Conservation (phyloP, 2,329 filamentous ascomycete genomes). For the Aspergillus sp. region DNA sequence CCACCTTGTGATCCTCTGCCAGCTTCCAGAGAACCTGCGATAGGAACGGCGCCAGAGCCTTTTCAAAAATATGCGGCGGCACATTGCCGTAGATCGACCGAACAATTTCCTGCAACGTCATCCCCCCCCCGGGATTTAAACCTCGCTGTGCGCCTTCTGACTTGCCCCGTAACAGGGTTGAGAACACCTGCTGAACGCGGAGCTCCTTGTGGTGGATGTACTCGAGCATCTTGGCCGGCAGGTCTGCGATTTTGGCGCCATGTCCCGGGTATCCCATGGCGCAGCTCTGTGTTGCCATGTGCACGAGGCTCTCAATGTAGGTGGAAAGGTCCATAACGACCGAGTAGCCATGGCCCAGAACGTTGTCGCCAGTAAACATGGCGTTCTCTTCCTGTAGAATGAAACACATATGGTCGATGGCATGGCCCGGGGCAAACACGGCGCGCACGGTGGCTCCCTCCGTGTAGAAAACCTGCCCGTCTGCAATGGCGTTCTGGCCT, state of each 20-base stretch:
- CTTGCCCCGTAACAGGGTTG: background rate
- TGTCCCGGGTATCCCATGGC: slow-evolving; percentile 47
- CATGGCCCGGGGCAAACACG: slow-evolving; percentile 64
- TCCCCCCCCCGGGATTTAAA: background rate
- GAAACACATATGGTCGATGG: slow-evolving; percentile 74
- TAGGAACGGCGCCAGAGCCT: no score
- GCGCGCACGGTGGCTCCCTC: slow-evolving; percentile 43
- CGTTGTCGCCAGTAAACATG: slow-evolving; percentile 79
- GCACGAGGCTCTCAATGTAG: slow-evolving; percentile 37
- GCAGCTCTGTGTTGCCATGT: slow-evolving; percentile 38
- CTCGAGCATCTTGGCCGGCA: background rate
- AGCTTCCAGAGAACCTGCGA: no score
- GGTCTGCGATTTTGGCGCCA: slow-evolving; percentile 36
- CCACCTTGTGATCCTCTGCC: no score
- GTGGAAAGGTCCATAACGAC: slow-evolving; percentile 41
- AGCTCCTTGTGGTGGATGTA: slow-evolving; percentile 6
- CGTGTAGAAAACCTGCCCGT: slow-evolving; percentile 10
- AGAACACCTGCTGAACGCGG: background rate
- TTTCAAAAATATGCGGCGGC: no score
- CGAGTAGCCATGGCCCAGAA: slow-evolving; percentile 61
- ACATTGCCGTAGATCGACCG: no score
- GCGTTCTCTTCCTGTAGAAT: slow-evolving; percentile 69
- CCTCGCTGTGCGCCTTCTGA: no score
- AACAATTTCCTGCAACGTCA: background rate
- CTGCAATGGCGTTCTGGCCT: no score